Evolutionary conservation across 2,329 filamentous ascomycete species (phyloP), one percentile per base, ranked within the genome.

Genomic region (Aureobasidium sp.): DNA sequence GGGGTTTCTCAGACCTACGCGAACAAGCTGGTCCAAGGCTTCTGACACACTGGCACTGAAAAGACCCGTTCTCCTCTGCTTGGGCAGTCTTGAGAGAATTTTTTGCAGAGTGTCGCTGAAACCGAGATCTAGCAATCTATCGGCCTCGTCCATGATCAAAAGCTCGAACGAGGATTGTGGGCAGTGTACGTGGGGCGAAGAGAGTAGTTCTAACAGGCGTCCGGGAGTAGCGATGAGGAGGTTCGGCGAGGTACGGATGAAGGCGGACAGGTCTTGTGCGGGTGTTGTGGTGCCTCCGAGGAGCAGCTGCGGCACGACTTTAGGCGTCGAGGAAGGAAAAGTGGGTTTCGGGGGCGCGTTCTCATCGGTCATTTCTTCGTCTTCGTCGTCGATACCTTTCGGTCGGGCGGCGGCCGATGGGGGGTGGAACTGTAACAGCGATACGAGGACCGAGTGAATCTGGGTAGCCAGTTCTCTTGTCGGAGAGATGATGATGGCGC

Each of bases 11-110:
- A 97, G 78, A 22, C 94, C 94, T 8, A 97, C 91, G 39, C 92
- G 84, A 58, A 99, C 91, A 61, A 99, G 88, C 72, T 97, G 90
- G 65, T 92, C 87, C 0, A 99, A 90, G 1, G 94, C 94, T 71
- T 97, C 94, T 68, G 89, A 94, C n/a, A 99, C 89, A 69, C 89
- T 95, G 14, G 94, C 94, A 70, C 91, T 96, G 76, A 97, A 99
- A 0, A 99, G 78, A 0, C 94, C 94, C 0, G 94, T 99, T 53
- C 94, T 84, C 57, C 94, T 82, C 73, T 99, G 94, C 72, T 99
- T 99, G 0, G 94, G 94, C 6, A 99, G 77, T 17, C 89, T 84
- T 0, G 85, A 84, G 25, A 99, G 78, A 44, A 97, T 96, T 61
- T 86, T 89, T 68, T 94, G 90, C 31, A 99, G 76, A 67, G 96